phyloP scores from a whole-genome alignment of 2,329 filamentous ascomycete species.

The Fusarium lyarnte region DNA sequence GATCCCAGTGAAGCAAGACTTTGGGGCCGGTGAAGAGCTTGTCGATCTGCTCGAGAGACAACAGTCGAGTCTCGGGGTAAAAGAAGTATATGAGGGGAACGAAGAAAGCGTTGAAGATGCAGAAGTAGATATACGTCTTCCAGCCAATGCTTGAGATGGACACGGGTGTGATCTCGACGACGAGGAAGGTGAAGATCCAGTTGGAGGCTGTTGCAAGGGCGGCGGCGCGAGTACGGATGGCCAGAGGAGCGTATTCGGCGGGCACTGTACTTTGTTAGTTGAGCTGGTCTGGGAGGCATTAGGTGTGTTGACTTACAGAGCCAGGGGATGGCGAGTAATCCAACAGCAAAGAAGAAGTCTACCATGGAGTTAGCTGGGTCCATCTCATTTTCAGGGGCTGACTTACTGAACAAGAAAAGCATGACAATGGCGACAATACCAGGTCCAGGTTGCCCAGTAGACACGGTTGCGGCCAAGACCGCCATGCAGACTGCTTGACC shows the following conservation, averaged over 20 bases:
- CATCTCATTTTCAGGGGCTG: fast-evolving
- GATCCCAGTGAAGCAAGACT: slow-evolving; percentile 46
- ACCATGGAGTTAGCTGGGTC: background rate
- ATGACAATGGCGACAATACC: slow-evolving; percentile 56
- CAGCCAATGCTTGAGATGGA: slow-evolving; percentile 51
- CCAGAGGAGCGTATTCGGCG: slow-evolving; percentile 55
- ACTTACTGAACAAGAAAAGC: slow-evolving; percentile 52
- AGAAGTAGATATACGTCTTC: slow-evolving; percentile 52
- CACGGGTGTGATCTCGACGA: slow-evolving; percentile 52
- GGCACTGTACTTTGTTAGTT: slow-evolving; percentile 44
- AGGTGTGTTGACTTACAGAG: slow-evolving; percentile 36
- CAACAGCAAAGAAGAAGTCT: slow-evolving; percentile 54
- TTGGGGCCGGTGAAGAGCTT: slow-evolving; percentile 49
- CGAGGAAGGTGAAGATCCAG: slow-evolving; percentile 50
- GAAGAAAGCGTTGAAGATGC: slow-evolving; percentile 50
- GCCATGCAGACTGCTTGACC: slow-evolving; percentile 56
- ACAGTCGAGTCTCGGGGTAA: slow-evolving; percentile 59
- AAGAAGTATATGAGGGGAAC: slow-evolving; percentile 59
- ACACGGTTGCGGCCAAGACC: slow-evolving; percentile 56
- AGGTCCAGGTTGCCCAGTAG: slow-evolving; percentile 48
- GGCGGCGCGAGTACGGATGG: slow-evolving; percentile 51
- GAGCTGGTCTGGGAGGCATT: background rate
- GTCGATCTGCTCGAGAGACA: slow-evolving; percentile 62
- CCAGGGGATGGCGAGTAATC: slow-evolving; percentile 53
- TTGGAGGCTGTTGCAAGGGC: slow-evolving; percentile 52